Percentiles rank a stretch among this genome's conserved stretches.
phyloP scores from a whole-genome alignment of 805 yeast species.

The Schizosaccharomyces octosporus region DNA sequence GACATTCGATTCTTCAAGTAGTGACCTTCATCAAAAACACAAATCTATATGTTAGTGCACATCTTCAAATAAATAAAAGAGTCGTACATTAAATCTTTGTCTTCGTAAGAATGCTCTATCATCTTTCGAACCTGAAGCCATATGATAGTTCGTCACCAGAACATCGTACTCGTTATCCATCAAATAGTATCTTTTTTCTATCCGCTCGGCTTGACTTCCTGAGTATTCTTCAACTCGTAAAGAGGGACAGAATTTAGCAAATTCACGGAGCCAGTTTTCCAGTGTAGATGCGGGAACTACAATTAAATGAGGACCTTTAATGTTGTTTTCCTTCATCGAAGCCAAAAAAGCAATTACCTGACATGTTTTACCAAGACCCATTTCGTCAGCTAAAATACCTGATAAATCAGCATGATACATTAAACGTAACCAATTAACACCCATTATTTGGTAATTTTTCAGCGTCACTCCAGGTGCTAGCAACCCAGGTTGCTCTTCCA shows the following conservation, averaged over 20 bases:
- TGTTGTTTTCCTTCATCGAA: constrained; percentile 34
- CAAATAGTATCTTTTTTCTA: constrained; percentile 28
- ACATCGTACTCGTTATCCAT: constrained; percentile 47
- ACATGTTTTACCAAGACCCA: constrained; percentile 94
- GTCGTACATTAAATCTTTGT: constrained; percentile 68
- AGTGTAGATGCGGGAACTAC: constrained; percentile 92
- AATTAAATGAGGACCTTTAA: constrained; percentile 63
- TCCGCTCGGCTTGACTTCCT: constrained; percentile 78
- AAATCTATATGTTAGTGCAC: constrained; percentile 60
- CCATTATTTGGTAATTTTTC: constrained; percentile 88
- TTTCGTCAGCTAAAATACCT: constrained; percentile 91
- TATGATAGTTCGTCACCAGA: constrained; percentile 74
- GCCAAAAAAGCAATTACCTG: constrained; percentile 87
- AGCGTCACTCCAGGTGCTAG: constrained; percentile 39
- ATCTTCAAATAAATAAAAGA: constrained; percentile 40
- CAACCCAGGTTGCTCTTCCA: constrained; percentile 46
- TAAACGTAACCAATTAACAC: constrained; percentile 74
- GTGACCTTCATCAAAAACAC: constrained; percentile 61
- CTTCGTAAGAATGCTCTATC: constrained; percentile 56
- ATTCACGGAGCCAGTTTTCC: constrained; percentile 93
- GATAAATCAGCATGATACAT: constrained; percentile 58
- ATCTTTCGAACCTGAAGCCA: constrained; percentile 75
- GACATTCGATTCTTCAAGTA: constrained; percentile 74
- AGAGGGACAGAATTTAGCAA: constrained; percentile 61
- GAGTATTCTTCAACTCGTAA: constrained; percentile 59